These are phyloP conservation scores for Populus deltoides DNA, from an alignment of 345 rosid species.

Conservation along the genomic window DNA sequence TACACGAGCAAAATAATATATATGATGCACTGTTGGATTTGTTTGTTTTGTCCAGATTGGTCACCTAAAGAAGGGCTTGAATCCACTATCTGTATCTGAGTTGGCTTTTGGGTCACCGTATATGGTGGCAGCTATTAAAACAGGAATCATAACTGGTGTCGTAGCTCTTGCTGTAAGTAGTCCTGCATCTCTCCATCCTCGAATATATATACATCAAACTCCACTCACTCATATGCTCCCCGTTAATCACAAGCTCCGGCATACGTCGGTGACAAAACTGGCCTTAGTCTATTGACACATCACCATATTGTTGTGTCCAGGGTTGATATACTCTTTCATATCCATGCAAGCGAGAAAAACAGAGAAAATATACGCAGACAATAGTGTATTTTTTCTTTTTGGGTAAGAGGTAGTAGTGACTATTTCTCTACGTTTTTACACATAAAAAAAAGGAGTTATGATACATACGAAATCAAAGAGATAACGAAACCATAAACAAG, in stretches of 20 bases:
- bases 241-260: not conserved
- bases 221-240: not conserved
- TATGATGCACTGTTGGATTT: not conserved
- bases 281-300: not conserved
- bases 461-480: no score
- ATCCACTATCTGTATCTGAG: conserved; percentile 61
- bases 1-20: no score
- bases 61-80: conserved; percentile 69
- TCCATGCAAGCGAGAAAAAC: no score
- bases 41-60: conserved; percentile 58
- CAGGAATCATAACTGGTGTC: conserved; percentile 72
- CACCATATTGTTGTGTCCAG: not conserved
- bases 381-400: no score
- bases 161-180: conserved; percentile 77
- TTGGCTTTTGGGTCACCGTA: conserved; percentile 64
- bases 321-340: not conserved
- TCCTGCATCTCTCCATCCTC: not conserved
- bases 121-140: conserved; percentile 58
- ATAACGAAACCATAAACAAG: no score
- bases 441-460: no score
- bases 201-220: not conserved
- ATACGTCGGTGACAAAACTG: not conserved
- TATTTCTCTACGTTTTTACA: no score
- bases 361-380: no score
- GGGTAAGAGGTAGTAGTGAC: no score